Percentiles rank a stretch among this genome's conserved stretches.
Evolutionary conservation across 2,329 filamentous ascomycete genomes (phyloP).

Genomic region (Fusarium devonianum): DNA sequence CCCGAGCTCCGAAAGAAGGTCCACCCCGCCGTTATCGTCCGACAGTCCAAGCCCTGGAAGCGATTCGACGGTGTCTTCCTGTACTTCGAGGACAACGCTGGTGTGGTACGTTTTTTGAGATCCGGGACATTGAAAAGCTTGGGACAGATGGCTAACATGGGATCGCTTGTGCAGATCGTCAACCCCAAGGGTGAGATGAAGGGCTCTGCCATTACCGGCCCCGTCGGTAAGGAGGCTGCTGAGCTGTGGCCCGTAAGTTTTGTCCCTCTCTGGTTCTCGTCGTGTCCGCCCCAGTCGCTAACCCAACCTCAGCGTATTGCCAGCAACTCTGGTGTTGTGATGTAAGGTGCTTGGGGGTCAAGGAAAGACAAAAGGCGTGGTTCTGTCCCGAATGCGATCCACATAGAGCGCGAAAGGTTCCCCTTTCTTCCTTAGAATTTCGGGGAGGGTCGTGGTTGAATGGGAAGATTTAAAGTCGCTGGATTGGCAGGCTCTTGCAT

Average conservation of each 20-base stretch:
- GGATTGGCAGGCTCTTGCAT: conserved; percentile 59
- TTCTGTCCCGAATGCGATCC: conserved; percentile 47
- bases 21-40: conserved; percentile 98
- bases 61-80: conserved; percentile 97
- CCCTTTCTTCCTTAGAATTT: conserved; percentile 34
- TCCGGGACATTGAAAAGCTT: too few species aligned
- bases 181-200: conserved; percentile 99
- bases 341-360: conserved; percentile 71
- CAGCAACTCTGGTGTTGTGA: conserved; percentile 99
- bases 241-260: conserved; percentile 97
- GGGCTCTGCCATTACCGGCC: conserved; percentile 98
- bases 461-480: conserved; percentile 47
- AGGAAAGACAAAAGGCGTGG: conserved; percentile 44
- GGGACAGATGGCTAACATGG: conserved; percentile 46
- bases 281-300: conserved; percentile 33
- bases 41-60: conserved; percentile 99
- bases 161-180: conserved; percentile 74
- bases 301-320: conserved; percentile 82
- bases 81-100: conserved; percentile 99
- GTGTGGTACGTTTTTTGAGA: conserved; percentile 73
- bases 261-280: too few species aligned
- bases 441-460: conserved; percentile 27
- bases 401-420: conserved; percentile 43
- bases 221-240: conserved; percentile 99
- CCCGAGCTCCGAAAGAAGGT: conserved; percentile 99